Evolutionary conservation across 2,329 filamentous ascomycete genomes (phyloP), one percentile per base, ranked within the genome.

Genomic region (Metarhizium humberi): DNA sequence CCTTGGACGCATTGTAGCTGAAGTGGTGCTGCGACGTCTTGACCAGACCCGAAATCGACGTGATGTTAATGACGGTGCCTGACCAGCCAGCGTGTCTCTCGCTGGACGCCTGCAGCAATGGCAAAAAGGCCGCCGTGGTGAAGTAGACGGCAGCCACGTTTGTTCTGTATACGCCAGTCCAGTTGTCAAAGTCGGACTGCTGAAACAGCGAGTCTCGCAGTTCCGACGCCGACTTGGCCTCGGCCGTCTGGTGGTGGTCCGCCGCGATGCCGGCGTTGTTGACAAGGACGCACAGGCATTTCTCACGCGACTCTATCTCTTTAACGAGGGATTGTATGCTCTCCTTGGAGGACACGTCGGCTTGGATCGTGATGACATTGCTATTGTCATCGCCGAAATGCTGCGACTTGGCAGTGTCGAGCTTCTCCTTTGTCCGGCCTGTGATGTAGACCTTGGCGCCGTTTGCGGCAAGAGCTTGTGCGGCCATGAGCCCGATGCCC

Each of bases 131-230:
- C 51, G 84, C 77, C 0, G 84, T 84, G 51, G 81, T 75, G 60
- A 85, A 87, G 73, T 82, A 87, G 55, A 84, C 76, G 57, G 79
- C 81, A 36, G 88, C 81, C 11, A 92, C 88, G 60, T 95, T 91
- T 20, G 87, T 89, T 56, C 82, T 80, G 74, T 87, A 92, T 0
- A 82, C 81, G 45, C 79, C 71, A n/a, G 78, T 78, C 90, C 88
- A 94, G 62, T 86, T 81, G 38, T 88, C 81, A 55, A 88, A 76
- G 0, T 73, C 81, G 3, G 85, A 77, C 46, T 79, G 76, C 52
- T 91, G 81, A 72, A 91, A 94, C 32, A 88, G 74, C 67, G 84
- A 82, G 55, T 80, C 64, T 58, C 78, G 80, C 56, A 85, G 73
- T 51, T 80, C 77, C 54, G 78, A 75, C 1, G 66, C 63, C 0